Conservation (phyloP, 805 yeast species). For the Wickerhamiella parazyma region DNA sequence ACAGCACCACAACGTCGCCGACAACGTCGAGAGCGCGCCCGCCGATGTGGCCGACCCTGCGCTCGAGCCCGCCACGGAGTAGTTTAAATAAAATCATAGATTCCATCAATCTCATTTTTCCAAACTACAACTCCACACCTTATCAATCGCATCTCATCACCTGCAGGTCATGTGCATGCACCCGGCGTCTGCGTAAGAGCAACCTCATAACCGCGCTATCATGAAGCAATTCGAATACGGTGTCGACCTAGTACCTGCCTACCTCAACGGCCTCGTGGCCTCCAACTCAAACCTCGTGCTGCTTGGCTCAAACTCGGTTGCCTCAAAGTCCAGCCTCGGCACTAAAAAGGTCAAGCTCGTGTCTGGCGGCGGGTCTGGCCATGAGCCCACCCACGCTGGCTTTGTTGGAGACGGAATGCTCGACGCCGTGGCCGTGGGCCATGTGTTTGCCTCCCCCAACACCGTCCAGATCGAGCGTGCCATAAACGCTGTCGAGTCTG, state of each 20-base stretch:
- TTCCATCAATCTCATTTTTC: not conserved
- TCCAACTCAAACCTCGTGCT: conserved; percentile 6
- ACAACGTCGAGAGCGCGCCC: conserved; percentile 7
- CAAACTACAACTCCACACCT: too few species aligned
- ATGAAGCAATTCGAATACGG: conserved; percentile 11
- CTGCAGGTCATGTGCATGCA: not conserved
- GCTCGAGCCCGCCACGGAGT: not conserved
- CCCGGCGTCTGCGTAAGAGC: not conserved
- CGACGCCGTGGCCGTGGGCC: conserved; percentile 73
- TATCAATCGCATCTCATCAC: too few species aligned
- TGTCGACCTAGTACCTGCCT: conserved; percentile 8
- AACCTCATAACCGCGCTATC: not conserved
- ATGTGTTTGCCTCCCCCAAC: conserved; percentile 90
- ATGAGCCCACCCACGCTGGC: conserved; percentile 89
- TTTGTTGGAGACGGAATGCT: conserved; percentile 74
- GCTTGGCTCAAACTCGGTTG: conserved; percentile 8
- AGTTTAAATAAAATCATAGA: not conserved
- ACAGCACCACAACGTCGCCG: conserved; percentile 1
- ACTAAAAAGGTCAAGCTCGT: conserved; percentile 50
- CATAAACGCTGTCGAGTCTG: conserved; percentile 41
- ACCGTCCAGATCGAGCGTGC: conserved; percentile 73
- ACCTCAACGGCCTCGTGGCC: conserved; percentile 9
- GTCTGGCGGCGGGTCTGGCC: conserved; percentile 94
- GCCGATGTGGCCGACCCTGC: conserved; percentile 6
- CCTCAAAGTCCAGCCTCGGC: conserved; percentile 3